These are phyloP conservation scores for Penicillium sp. DNA, from an alignment of 2,329 filamentous ascomycete species.

Conservation along the genomic window DNA sequence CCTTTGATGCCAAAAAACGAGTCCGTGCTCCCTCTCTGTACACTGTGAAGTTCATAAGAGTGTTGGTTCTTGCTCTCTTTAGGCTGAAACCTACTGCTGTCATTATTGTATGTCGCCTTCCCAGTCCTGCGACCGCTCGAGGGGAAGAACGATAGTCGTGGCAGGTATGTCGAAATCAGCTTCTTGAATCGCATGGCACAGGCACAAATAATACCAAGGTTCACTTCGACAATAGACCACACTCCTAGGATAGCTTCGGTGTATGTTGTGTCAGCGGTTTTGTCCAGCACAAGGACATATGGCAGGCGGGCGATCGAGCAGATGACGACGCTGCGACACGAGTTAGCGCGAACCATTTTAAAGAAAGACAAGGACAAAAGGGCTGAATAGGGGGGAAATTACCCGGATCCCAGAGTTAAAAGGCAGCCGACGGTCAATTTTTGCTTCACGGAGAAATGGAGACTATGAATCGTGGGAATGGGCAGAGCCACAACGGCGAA, in stretches of 20 bases:
- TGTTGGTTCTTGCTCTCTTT: neutral
- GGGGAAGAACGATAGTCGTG: conserved; percentile 5
- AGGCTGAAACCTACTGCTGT: conserved; percentile 2
- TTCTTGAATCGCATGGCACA: conserved; percentile 18
- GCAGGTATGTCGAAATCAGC: conserved; percentile 9
- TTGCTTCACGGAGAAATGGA: conserved; percentile 12
- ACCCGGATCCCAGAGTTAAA: neutral
- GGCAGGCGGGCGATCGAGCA: conserved; percentile 16
- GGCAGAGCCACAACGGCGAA: conserved; percentile 5
- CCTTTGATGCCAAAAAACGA: neutral
- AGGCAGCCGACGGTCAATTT: conserved; percentile 11
- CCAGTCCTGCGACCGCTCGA: neutral
- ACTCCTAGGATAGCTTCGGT: conserved; percentile 11
- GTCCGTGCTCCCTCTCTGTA: neutral
- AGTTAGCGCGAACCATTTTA: neutral
- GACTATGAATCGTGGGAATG: conserved; percentile 5
- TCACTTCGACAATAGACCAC: conserved; percentile 19
- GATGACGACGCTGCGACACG: conserved; percentile 6
- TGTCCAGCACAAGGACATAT: conserved; percentile 10
- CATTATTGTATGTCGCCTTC: neutral
- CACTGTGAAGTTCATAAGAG: neutral
- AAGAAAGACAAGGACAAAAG: neutral
- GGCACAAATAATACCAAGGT: conserved; percentile 19
- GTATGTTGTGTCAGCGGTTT: conserved; percentile 8
- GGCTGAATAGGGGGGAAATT: neutral